Base-by-base conservation (phyloP, 2,329 filamentous ascomycete species). In the Nemania diffusa region DNA sequence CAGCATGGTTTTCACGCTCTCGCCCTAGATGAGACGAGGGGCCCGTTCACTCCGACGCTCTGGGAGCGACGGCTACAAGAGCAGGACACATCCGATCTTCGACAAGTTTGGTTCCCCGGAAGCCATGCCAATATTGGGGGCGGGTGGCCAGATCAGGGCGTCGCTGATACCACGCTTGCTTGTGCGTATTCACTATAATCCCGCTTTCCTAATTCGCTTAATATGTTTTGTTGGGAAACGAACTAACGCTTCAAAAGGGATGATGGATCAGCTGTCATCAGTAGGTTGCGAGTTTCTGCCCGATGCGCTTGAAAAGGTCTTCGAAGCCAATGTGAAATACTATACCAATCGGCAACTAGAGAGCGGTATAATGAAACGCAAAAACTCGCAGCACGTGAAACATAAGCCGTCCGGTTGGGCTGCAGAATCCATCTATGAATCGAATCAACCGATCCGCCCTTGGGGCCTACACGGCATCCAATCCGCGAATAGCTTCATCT, bases 51-150 rank as follows among this genome's bases (percentile, higher is more conserved):
- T n/a, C 85, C 86, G 13, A 84, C 86, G 1, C 76, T 88, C 1
- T 88, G 85, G 86, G 84, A 87, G 70, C 79, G 82, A 22, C 76
- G 78, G 8, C 76, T 77, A 0, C 74, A 78, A 27, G 79, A 81
- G 32, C 77, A 75, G 40, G 72, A 77, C 15, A 78, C 75, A 24
- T 83, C 82, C 1, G 80, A 85, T 65, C 77, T 85, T 51, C 79
- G 83, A 29, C 84, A 85, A 68, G 83, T 85, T 13, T 90, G 88
- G 88, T 93, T 94, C 73, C 88, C 91, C 0, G 91, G 91, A 6
- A 87, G 86, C 57, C 91, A 94, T 74, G 88, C 84, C 11, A 91
- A 92, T 72, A 87, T 91, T 53, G 91, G 91, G 4, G 91, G 91
- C 34, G 90, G 91, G 1, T 91, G 87, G 87, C 75, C 78, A 5